phyloP scores from a whole-genome alignment of 768 basidiomycete genomes.

The Cystofilobasidium macerans region DNA sequence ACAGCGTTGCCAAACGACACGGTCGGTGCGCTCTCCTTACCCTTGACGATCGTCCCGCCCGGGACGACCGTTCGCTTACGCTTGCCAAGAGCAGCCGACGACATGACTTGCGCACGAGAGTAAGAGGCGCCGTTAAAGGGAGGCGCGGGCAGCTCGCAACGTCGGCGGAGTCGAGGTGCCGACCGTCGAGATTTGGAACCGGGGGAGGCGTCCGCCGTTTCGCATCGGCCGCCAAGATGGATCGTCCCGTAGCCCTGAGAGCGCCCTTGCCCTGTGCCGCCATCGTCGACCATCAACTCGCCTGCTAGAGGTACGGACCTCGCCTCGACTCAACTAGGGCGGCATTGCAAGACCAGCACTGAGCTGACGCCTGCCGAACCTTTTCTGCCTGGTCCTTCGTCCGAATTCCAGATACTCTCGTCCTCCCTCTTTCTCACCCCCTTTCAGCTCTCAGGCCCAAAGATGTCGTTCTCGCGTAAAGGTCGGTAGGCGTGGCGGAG shows the following conservation, averaged over 20 bases:
- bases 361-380: no score
- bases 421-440: neutral
- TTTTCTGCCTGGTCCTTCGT: no score
- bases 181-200: no score
- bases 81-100: conserved; percentile 2
- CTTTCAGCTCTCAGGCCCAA: neutral
- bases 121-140: neutral
- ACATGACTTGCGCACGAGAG: neutral
- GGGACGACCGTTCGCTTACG: conserved; percentile 8
- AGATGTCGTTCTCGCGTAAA: neutral
- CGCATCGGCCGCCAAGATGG: no score
- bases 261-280: no score
- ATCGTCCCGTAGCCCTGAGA: no score
- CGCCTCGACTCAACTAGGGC: no score
- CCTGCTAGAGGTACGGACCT: no score
- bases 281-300: no score
- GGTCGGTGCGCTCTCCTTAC: conserved; percentile 2
- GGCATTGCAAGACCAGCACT: no score
- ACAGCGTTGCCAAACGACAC: conserved; percentile 13
- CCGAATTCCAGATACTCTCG: no score
- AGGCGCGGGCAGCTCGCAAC: neutral
- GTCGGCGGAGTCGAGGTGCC: neutral
- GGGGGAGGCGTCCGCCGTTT: no score
- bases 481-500: neutral
- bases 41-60: neutral